Percentiles rank a stretch among this genome's conserved stretches.
phyloP scores from a whole-genome alignment of 2,329 filamentous ascomycete species.

The Fusarium proliferatum region DNA sequence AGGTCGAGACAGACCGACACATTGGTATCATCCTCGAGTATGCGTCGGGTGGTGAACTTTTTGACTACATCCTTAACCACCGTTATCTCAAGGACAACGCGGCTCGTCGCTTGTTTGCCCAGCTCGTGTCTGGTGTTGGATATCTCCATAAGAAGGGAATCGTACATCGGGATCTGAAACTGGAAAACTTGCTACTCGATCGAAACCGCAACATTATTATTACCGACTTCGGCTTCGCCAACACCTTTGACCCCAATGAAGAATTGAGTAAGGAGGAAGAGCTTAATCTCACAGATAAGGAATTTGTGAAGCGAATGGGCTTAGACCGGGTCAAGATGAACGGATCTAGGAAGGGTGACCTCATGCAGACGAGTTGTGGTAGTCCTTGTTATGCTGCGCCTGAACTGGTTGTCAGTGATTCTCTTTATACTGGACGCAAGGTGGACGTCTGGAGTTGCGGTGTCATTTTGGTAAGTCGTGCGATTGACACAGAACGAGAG shows the following conservation, averaged over 20 bases:
- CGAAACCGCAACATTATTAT: slow-evolving; percentile 99
- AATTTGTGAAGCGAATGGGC: slow-evolving; percentile 87
- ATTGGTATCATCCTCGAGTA: slow-evolving; percentile 99
- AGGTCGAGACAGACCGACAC: slow-evolving; percentile 96
- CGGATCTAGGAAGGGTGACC: slow-evolving; percentile 84
- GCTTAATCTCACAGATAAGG: slow-evolving; percentile 84
- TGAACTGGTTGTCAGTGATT: slow-evolving; percentile 96
- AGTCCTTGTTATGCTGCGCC: slow-evolving; percentile 98
- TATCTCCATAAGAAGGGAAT: slow-evolving; percentile 99
- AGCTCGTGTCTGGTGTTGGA: slow-evolving; percentile 94
- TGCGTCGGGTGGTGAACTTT: slow-evolving; percentile 95
- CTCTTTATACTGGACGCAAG: slow-evolving; percentile 95
- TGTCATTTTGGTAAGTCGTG: slow-evolving; percentile 86
- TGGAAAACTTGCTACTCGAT: slow-evolving; percentile 95
- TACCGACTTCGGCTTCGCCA: slow-evolving; percentile 98
- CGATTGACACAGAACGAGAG: background rate
- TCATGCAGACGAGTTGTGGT: slow-evolving; percentile 99
- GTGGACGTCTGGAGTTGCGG: slow-evolving; percentile 99
- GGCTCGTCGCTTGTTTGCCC: slow-evolving; percentile 90
- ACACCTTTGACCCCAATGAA: slow-evolving; percentile 91
- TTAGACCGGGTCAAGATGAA: slow-evolving; percentile 81
- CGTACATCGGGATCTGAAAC: slow-evolving; percentile 94
- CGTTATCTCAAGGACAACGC: slow-evolving; percentile 95
- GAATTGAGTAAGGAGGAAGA: slow-evolving; percentile 93
- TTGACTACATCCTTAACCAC: slow-evolving; percentile 98